Evolutionary conservation across 2,329 filamentous ascomycete species (phyloP), one percentile per base, ranked within the genome.

Genomic region (Stemphylium beticola): DNA sequence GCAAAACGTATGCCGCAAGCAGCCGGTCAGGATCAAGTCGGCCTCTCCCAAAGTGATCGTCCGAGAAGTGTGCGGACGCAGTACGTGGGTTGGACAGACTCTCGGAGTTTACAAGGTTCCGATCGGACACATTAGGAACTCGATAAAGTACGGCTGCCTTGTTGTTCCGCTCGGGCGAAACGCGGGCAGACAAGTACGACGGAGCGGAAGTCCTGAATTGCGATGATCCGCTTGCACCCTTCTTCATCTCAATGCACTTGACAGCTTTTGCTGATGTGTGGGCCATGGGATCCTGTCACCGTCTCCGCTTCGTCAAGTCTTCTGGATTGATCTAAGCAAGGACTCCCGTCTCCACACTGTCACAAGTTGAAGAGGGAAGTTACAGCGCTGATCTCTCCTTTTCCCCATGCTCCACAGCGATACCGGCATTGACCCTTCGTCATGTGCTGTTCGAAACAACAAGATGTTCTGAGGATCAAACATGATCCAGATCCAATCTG

Each of bases 101-200:
- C 18, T 60, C 58, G 60, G 58, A 43, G 33, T 47, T 49, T 47
- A 29, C 1, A 34, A 41, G 31, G 22, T 15, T 48, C 60, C 58
- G 58, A 52, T 49, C 40, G 51, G 49, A 50, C 33, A 44, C 49
- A 37, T 42, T 10, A 43, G 46, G 46, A 37, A 41, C 26, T 45
- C 41, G 39, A 17, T 31, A 20, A 39, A 37, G 44, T 31, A 52
- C 48, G 49, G 47, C 55, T 53, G 47, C 49, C 53, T 52, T 45
- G 32, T 37, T 53, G 26, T 39, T 58, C 59, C 59, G 60, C 55
- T 65, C 61, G 61, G 65, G 54, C 61, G 48, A 63, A 58, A 66
- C 60, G 49, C 65, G 63, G 64, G 42, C 54, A 57, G 36, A 29
- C 11, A 18, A 38, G 49, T 17, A 32, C 32, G 45, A 38, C 20